Evolutionary conservation across 331 rosid species (phyloP), one percentile per base, ranked within the genome.

Genomic region (Phaseolus coccineus): DNA sequence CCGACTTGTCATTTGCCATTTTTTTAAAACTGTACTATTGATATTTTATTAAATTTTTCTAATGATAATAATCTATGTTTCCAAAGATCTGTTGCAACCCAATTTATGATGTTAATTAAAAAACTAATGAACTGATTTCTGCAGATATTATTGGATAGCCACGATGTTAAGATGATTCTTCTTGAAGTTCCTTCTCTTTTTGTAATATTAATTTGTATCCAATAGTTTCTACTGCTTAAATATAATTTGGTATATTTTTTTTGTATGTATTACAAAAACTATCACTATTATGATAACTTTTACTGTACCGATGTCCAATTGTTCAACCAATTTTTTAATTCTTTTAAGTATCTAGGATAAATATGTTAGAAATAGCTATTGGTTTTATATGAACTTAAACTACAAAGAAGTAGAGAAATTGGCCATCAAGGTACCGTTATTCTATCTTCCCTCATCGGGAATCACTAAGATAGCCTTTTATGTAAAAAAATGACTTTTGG

Each of bases 141-240:
- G 81, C 94, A 95, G 97, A 95, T 95, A 97, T 78, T 95, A 70
- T 75, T 95, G 91, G 96, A 95, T 83, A 93, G 97, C 62, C 99
- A 95, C 90, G 99, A 97, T 69, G 99, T 95, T 46, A 95, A 95
- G 92, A 91, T 97, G 15, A 90, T 95, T 87, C 97, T 95, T 80
- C 89, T 95, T 55, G 99, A 95, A 61, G 90, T 95, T 87, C 97
- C 99, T 76, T 89, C 97, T 84, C 99, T 95, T 71, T 97, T 96
- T 83, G 99, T 94, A 70, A 80, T 73, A 62, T 31, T 48, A 63
- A 37, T 65, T 40, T 62, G 59, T 37, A 27, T 47, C 64, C 69
- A 40, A 4, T 76, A 30, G 51, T 76, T 66, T 40, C 56, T 77
- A 65, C 50, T 24, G 14, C 80, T 24, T 46, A 53, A 63, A 30